Base-by-base conservation (phyloP, 306 rosid genomes). In the Carpinus fangiana region DNA sequence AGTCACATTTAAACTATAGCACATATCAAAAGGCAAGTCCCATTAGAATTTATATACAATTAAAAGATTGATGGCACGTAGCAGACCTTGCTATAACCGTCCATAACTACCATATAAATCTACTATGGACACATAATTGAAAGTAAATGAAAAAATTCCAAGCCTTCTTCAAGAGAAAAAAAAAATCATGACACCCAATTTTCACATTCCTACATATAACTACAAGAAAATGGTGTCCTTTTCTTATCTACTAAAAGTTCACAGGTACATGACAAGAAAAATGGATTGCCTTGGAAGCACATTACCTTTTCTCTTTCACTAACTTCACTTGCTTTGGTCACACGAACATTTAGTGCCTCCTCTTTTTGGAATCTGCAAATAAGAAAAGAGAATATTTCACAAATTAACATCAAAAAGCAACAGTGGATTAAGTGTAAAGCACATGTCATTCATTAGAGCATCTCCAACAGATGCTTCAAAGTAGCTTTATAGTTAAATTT, bases 331-430 rank as follows among this genome's bases (percentile, higher is more conserved):
- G 84, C 87, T 86, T 88, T 96, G 68, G 89, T 53, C 57, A 86
- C 87, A 23, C 99, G 97, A 83, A 96, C 99, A 74, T 93, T 90
- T 48, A 96, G 74, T 17, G 99, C 96, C 83, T 96, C 99, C 89
- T 91, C 98, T 65, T 93, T 90, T 75, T 96, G 99, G 34, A 79
- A 61, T 82, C 99, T 96, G 81, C 76, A 80, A 84, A 80, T 9
- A 72, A 69, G 65, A 51, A 70, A 73, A 50, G 64, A 4, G 45
- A 14, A 26, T 47, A 51, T 60, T 43, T 75, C 46, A 57, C 52
- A 68, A 28, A 53, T 67, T n/a, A n/a, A 67, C 38, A 80, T 73
- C 76, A 26, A 68, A 72, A 75, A 64, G 73, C 62, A 74, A 82
- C 51, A 47, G 76, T 23, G 76, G 64, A 60, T 34, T 36, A 65